A percentile compares a stretch with the other conserved stretches of the same genome.
phyloP scores from a whole-genome alignment of 805 yeast species.

The Metschnikowia gruessii region DNA sequence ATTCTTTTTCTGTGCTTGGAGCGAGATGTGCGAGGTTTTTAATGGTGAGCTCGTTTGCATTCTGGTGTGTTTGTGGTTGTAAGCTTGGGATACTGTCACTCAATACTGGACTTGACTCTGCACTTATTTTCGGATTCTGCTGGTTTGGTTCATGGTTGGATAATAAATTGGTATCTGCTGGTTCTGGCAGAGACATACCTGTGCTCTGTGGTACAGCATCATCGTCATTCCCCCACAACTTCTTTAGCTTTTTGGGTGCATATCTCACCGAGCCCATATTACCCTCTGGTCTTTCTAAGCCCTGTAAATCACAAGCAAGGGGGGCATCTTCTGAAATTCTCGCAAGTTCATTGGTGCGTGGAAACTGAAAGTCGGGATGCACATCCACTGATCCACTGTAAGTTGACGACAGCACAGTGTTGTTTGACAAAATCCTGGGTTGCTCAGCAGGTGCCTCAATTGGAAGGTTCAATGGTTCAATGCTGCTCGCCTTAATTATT shows the following conservation, averaged over 20 bases:
- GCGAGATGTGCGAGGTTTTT: no score
- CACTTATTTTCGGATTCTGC: not conserved
- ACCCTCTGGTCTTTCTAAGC: not conserved
- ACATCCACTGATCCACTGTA: slow-evolving; percentile 14
- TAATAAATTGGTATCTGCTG: not conserved
- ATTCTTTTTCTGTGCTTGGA: not conserved
- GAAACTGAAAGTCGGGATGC: slow-evolving; percentile 13
- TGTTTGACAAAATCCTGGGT: slow-evolving; percentile 1
- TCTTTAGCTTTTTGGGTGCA: not conserved
- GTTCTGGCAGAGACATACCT: no score
- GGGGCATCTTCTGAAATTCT: slow-evolving; percentile 3
- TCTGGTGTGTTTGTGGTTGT: no score
- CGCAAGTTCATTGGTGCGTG: slow-evolving; percentile 5
- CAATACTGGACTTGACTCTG: not conserved
- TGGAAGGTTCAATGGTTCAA: not conserved
- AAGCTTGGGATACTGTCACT: not conserved
- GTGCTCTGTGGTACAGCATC: not conserved
- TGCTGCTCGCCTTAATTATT: no score
- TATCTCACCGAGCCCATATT: slow-evolving; percentile 6
- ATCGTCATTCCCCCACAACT: not conserved
- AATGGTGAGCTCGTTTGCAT: not conserved
- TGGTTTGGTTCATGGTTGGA: not conserved
- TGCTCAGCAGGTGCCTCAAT: not conserved
- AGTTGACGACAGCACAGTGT: slow-evolving; percentile 12
- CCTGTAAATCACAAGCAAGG: not conserved